Evolutionary conservation across 2,329 filamentous ascomycete species (phyloP), one percentile per base, ranked within the genome.

Genomic region (Podosphaera leucotricha): DNA sequence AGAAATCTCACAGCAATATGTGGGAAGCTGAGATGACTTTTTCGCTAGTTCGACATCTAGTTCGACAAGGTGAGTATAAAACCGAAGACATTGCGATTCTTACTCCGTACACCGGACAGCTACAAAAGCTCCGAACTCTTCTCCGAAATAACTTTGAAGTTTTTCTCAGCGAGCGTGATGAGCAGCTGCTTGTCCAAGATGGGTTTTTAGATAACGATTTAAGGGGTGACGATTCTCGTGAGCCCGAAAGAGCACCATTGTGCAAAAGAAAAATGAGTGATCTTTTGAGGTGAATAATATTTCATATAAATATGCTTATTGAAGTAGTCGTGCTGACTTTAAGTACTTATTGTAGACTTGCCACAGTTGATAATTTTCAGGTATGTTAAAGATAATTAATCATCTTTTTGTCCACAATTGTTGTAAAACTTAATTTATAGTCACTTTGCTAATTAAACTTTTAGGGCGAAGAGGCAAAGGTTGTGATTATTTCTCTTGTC

Each of bases 351-450:
- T 38, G 46, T 40, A 44, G 46, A 43, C 33, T 61, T 24, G 75
- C 77, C 0, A 83, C 76, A 0, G 68, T 83, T 0, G 77, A 82
- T 55, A 85, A 84, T 49, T 85, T 82, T 45, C 78, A 86, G 41
- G 41, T 43, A 43, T 19, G 41, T 33, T 6, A 13, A 10, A 33
- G 13, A 28, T 11, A 7, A 15, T 40, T 2, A n/a, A 18, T n/a
- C 5, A 37, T 18, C 33, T 15, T 15, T 11, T n/a, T n/a, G 24
- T 6, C 6, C 36, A 7, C 36, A 6, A 28, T 28, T 28, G 6
- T 28, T 28, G n/a, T 20, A 38, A 28, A 28, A 6, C 11, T 11
- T 33, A 33, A 33, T 33, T 33, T 11, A 13, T 33, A 13, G 8
- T 33, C 6, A 33, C 8, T 33, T 33, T 33, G 3, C 19, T 43